Conservation (phyloP, 257 asterid genomes). For the Gentiana dahurica region DNA sequence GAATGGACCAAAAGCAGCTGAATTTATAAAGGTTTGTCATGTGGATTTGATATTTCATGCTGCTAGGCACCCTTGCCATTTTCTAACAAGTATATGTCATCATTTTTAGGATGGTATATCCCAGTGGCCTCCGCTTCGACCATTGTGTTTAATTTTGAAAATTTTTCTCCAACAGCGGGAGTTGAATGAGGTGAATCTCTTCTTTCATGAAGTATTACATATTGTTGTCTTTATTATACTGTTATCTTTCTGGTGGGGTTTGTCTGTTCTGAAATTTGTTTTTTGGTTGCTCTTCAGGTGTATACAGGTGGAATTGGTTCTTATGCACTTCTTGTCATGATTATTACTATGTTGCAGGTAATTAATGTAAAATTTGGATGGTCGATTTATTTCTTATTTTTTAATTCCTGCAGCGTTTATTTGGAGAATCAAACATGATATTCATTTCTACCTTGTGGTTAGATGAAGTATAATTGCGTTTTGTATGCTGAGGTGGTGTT, state of each 20-base stretch:
- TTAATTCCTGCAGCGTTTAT: neutral
- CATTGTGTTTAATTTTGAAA: slow-evolving; percentile 83
- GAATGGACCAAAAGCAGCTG: slow-evolving; percentile 96
- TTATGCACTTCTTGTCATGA: slow-evolving; percentile 91
- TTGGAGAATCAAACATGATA: neutral
- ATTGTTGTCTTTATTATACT: neutral
- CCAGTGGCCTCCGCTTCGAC: slow-evolving; percentile 81
- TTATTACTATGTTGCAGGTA: slow-evolving; percentile 92
- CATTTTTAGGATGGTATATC: slow-evolving; percentile 54
- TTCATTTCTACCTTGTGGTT: neutral
- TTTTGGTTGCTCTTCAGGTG: slow-evolving; percentile 40
- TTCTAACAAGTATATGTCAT: neutral
- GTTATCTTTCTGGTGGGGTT: slow-evolving; percentile 7
- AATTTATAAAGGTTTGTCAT: slow-evolving; percentile 59
- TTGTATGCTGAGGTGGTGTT: neutral
- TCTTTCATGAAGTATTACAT: neutral
- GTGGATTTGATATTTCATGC: neutral
- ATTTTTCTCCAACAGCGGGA: slow-evolving; percentile 91
- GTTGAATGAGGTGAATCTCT: slow-evolving; percentile 66
- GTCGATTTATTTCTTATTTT: neutral
- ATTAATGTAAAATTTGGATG: slow-evolving; percentile 7
- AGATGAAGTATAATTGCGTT: neutral
- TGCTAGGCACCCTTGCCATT: neutral
- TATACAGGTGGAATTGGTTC: slow-evolving; percentile 98
- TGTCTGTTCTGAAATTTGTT: slow-evolving; percentile 11